Evolutionary conservation across 306 rosid genomes (phyloP).

Genomic region (Inga laurina): DNA sequence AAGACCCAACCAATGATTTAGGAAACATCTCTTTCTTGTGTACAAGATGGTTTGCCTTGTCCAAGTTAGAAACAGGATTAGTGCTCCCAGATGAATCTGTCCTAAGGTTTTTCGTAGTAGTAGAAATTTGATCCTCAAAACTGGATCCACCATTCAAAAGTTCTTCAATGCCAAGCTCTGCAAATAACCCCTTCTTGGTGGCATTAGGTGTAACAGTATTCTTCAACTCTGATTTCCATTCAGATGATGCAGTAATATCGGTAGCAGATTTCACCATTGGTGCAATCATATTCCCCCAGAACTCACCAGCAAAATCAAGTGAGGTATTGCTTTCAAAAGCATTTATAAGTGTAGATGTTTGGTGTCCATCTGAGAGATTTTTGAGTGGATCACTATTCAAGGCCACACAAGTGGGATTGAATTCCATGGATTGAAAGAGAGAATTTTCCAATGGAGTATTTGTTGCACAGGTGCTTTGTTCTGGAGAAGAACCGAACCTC

Average conservation of each 20-base stretch:
- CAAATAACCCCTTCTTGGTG: conserved; percentile 61
- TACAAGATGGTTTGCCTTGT: conserved; percentile 37
- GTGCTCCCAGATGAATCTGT: conserved; percentile 45
- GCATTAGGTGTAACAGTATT: conserved; percentile 15
- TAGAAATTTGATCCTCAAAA: conserved; percentile 47
- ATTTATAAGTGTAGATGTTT: conserved; percentile 31
- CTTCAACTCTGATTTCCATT: conserved; percentile 47
- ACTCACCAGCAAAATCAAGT: background rate
- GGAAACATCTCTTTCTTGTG: background rate
- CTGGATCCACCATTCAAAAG: conserved; percentile 54
- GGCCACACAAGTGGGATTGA: conserved; percentile 31
- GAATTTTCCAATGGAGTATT: conserved; percentile 35
- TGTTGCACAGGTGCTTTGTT: conserved; percentile 10
- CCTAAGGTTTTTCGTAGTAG: conserved; percentile 38
- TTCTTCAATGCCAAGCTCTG: conserved; percentile 67
- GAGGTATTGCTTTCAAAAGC: background rate
- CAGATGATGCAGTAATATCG: conserved; percentile 27
- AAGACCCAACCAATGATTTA: background rate
- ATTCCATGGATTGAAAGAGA: conserved; percentile 43
- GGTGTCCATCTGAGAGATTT: conserved; percentile 31
- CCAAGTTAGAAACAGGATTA: conserved; percentile 28
- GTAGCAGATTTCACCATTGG: conserved; percentile 35
- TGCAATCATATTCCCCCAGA: background rate
- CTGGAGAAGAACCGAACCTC: conserved; percentile 58
- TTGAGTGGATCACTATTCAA: conserved; percentile 12